phyloP scores from a whole-genome alignment of 495 filamentous ascomycete genomes.

The Opeltia flavorubescens region DNA sequence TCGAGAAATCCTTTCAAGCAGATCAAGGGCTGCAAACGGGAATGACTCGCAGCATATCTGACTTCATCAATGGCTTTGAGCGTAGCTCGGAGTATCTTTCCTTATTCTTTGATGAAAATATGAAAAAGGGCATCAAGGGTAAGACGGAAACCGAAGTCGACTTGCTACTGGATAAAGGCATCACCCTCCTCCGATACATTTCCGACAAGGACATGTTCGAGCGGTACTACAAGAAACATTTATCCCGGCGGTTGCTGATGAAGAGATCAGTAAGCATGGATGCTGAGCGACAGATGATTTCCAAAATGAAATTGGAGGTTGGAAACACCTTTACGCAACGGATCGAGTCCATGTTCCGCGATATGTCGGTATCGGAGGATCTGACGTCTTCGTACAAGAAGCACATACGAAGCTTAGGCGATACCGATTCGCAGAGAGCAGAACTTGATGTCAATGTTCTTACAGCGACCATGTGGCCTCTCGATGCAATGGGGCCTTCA shows the following conservation, averaged over 20 bases:
- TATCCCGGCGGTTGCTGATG: slow-evolving; percentile 72
- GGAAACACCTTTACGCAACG: slow-evolving; percentile 88
- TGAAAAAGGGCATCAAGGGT: slow-evolving; percentile 84
- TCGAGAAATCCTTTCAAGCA: slow-evolving; percentile 49
- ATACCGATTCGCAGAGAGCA: slow-evolving; percentile 49
- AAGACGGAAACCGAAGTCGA: slow-evolving; percentile 91
- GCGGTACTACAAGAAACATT: slow-evolving; percentile 95
- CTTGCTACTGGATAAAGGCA: slow-evolving; percentile 73
- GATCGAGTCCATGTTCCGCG: slow-evolving; percentile 95
- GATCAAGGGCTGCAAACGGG: slow-evolving; percentile 71
- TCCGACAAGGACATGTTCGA: slow-evolving; percentile 93
- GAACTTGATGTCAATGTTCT: slow-evolving; percentile 76
- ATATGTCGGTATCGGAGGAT: slow-evolving; percentile 84
- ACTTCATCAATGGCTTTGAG: slow-evolving; percentile 79
- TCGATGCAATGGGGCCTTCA: slow-evolving; percentile 62
- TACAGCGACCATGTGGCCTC: slow-evolving; percentile 88
- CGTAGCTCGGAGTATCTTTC: slow-evolving; percentile 86
- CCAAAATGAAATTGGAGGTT: slow-evolving; percentile 87
- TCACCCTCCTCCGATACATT: slow-evolving; percentile 72
- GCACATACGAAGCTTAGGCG: slow-evolving; percentile 48
- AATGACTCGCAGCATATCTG: slow-evolving; percentile 67
- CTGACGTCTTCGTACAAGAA: slow-evolving; percentile 61
- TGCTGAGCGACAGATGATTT: slow-evolving; percentile 89
- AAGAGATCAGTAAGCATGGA: slow-evolving; percentile 77
- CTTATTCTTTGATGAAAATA: slow-evolving; percentile 91